Base-by-base conservation (phyloP, 208 protist species). In the Trypanosoma lewisi region DNA sequence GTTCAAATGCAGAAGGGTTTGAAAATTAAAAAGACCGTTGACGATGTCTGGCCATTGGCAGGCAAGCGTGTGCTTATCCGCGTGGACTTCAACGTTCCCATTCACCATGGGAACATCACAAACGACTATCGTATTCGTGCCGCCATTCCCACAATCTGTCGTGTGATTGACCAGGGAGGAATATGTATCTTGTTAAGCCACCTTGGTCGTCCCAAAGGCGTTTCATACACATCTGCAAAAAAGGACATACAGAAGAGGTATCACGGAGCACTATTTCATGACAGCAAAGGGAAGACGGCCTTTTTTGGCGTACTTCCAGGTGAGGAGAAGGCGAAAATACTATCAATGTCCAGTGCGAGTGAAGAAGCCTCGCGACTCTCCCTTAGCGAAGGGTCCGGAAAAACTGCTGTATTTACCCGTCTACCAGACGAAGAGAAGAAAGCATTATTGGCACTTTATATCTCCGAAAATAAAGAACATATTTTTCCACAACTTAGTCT, bases 41-140 rank as follows among this genome's bases (percentile, higher is more conserved):
- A 96, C 48, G 83, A 94, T 57, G 62, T 97, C 28, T 93, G 89
- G 85, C 82, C 83, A 2, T 69, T 96, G n/a, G 79, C 72, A 2
- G 97, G 82, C 27, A 99, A 99, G 82, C 79, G 92, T 47, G 96
- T 98, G 9, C 76, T 99, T 2, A 73, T 91, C 30, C 89, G 97
- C 51, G 96, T 98, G 11, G 98, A 99, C 68, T 99, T 98, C 64
- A 99, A 99, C 71, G 97, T 99, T 17, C 96, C 96, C 17, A 74
- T 97, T 8, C 64, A 87, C 34, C 80, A 97, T 39, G 93, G 91
- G 23, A 75, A 57, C 11, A 98, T 99, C 50, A 90, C 87, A 23
- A 97, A 98, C 61, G 89, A 94, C 63, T 93, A 93, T 47, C 83
- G 97, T 66, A 99, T 99, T 52, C 94, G 87, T n/a, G 76, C 85